Base-by-base conservation (phyloP, 257 asterid genomes). In the Coffea eugenioides region DNA sequence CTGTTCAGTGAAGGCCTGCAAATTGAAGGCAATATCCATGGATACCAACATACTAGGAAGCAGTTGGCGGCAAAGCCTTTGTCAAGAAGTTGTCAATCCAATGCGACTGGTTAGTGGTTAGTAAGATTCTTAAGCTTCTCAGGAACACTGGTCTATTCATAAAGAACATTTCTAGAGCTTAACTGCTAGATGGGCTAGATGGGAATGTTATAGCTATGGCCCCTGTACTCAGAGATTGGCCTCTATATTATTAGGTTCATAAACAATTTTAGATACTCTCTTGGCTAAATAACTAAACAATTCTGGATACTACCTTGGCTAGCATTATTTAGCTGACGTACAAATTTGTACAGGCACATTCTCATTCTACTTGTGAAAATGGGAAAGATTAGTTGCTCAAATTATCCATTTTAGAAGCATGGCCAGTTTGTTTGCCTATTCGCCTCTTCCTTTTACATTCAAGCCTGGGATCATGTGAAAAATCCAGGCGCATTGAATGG, bases 401-500 rank as follows among this genome's bases (percentile, higher is more conserved):
- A 41, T 51, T 41, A 36, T 51, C 21, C n/a, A 66, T 25, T 75
- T 69, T 41, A 66, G 41, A 39, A 39, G 77, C 75, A 61, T 52
- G 52, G 48, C 62, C 65, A 13, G 23, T 43, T 65, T 46, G 66
- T 75, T 68, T 56, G 76, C 49, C 67, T 65, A 27, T 7, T 77
- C 45, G 51, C 82, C 69, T 57, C 68, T 79, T 25, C 18, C 12
- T 12, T 10, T n/a, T 25, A 76, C 46, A 59, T 61, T 75, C 25
- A 66, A 84, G 45, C 70, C 72, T 81, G 76, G 66, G 78, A 76
- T 83, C 67, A 90, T 75, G 85, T 78, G 86, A 89, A 90, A 84
- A 83, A 87, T 52, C 85, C 91, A 0, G 90, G 82, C 79, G 79
- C 77, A 83, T 82, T 80, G 80, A 87, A 91, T 25, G 86, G 91